phyloP scores from a whole-genome alignment of 768 basidiomycete species.

The Lactarius indigo region DNA sequence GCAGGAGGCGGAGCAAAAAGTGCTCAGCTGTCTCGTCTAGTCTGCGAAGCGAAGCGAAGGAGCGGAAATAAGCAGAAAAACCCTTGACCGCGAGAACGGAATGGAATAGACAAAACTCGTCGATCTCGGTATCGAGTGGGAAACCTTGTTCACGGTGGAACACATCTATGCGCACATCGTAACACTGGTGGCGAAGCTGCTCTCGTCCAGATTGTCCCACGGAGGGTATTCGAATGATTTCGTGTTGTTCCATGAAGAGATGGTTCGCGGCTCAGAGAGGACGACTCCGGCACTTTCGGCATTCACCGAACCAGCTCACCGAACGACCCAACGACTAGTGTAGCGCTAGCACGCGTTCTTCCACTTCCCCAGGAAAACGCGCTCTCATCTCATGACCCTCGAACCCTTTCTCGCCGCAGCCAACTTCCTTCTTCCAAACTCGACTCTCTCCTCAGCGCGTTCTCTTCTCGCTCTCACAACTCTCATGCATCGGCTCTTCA shows the following conservation, averaged over 20 bases:
- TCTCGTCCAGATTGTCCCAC: slow-evolving; percentile 37
- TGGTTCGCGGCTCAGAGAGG: too few species aligned
- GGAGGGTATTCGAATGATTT: slow-evolving; percentile 49
- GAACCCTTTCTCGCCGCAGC: slow-evolving; percentile 19
- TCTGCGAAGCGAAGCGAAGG: slow-evolving; percentile 37
- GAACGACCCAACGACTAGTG: background rate
- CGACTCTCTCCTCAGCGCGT: slow-evolving; percentile 11
- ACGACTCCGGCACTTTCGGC: background rate
- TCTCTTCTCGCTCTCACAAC: slow-evolving; percentile 10
- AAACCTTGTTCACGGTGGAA: slow-evolving; percentile 69
- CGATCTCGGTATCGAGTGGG: slow-evolving; percentile 69
- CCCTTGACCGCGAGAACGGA: background rate
- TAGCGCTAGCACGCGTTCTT: background rate
- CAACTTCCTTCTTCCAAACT: slow-evolving; percentile 21
- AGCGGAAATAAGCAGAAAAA: slow-evolving; percentile 13
- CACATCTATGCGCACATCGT: slow-evolving; percentile 55
- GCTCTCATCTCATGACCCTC: slow-evolving; percentile 3
- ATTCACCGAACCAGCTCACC: background rate
- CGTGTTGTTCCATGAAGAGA: slow-evolving; percentile 40
- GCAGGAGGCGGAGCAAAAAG: slow-evolving; percentile 64
- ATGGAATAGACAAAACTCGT: slow-evolving; percentile 49
- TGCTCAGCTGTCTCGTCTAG: slow-evolving; percentile 63
- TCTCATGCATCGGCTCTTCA: slow-evolving; percentile 5
- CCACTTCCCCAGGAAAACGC: background rate
- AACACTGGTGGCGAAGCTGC: slow-evolving; percentile 61